Percentiles rank a stretch among this genome's conserved stretches.
Evolutionary conservation across 1,284 basidiomycete species (phyloP).

Genomic region (Sporisorium iseilematis-ciliati): DNA sequence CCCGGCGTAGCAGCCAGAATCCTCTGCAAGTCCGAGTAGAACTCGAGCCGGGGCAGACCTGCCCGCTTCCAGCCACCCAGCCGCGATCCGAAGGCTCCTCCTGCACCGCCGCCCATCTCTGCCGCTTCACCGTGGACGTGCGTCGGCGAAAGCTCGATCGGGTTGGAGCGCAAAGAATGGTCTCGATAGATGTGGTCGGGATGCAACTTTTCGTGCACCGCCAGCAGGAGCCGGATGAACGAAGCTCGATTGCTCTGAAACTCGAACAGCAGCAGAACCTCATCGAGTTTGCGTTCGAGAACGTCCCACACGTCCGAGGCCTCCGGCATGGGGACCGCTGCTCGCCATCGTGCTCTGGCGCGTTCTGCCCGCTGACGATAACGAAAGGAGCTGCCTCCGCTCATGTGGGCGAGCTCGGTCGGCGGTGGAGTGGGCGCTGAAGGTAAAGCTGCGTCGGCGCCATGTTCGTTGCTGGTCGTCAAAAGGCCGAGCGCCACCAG

Average conservation of each 20-base stretch:
- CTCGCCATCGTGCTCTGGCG: slow-evolving; percentile 41
- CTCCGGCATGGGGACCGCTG: slow-evolving; percentile 36
- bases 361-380: slow-evolving; percentile 42
- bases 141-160: slow-evolving; percentile 42
- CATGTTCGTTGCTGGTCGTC: slow-evolving; percentile 6
- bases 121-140: slow-evolving; percentile 42
- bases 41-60: slow-evolving; percentile 47
- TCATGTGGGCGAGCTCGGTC: slow-evolving; percentile 17
- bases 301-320: slow-evolving; percentile 62
- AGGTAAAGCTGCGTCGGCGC: slow-evolving; percentile 2
- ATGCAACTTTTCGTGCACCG: slow-evolving; percentile 52
- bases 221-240: slow-evolving; percentile 51
- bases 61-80: slow-evolving; percentile 44
- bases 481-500: slow-evolving; percentile 38
- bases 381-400: slow-evolving; percentile 46
- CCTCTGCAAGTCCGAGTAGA: slow-evolving; percentile 46
- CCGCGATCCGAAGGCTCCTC: slow-evolving; percentile 42
- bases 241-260: slow-evolving; percentile 55
- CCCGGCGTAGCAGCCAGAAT: slow-evolving; percentile 40
- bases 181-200: slow-evolving; percentile 49
- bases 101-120: slow-evolving; percentile 34
- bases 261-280: slow-evolving; percentile 57
- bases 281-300: slow-evolving; percentile 58
- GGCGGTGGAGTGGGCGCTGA: slow-evolving; percentile 6
- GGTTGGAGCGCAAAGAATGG: slow-evolving; percentile 34